phyloP scores from a whole-genome alignment of 192 early-diverging fungal species.

The Diversispora epigaea region DNA sequence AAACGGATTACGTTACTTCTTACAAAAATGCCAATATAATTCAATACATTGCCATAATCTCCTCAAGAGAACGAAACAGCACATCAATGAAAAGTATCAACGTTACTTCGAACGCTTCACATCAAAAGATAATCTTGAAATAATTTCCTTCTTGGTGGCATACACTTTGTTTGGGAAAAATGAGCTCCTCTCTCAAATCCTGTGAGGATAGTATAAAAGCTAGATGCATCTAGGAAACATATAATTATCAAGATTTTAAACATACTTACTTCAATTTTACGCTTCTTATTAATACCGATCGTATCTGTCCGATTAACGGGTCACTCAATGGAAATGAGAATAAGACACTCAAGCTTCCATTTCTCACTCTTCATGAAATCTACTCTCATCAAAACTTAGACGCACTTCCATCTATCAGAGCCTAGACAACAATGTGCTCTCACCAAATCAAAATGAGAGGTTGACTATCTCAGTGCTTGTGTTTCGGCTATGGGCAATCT shows the following conservation, averaged over 20 bases:
- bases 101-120: neutral
- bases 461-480: slow-evolving; percentile 11
- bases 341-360: neutral
- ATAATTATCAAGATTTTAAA: slow-evolving; percentile 13
- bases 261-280: slow-evolving; percentile 25
- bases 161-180: neutral
- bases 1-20: neutral
- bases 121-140: neutral
- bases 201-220: slow-evolving; percentile 1
- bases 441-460: slow-evolving; percentile 11
- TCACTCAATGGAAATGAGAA: neutral
- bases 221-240: neutral
- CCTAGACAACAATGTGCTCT: slow-evolving; percentile 1
- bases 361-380: slow-evolving; percentile 18
- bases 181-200: too few relatives aligned
- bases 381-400: neutral
- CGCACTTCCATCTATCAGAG: neutral
- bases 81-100: slow-evolving; percentile 3
- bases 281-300: slow-evolving; percentile 4
- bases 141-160: neutral
- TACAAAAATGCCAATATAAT: neutral
- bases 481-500: slow-evolving; percentile 6
- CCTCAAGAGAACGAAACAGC: slow-evolving; percentile 1
- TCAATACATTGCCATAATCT: neutral
- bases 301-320: neutral